Conservation (phyloP, 805 yeast species). For the Sporopachydermia quercuum region DNA sequence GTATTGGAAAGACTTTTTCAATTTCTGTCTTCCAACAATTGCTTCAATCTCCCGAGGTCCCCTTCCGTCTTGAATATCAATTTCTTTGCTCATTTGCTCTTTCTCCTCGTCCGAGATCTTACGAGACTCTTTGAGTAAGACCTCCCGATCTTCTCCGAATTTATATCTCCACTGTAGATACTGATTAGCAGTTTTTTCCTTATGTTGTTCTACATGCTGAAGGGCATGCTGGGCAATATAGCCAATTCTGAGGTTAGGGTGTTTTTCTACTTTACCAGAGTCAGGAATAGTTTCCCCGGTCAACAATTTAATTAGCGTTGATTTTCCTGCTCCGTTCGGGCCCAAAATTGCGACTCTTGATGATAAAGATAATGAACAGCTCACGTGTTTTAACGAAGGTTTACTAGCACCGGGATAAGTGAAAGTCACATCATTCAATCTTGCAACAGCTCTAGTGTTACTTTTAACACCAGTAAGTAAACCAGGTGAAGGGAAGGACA, state of each 20-base stretch:
- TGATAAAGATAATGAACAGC: conserved; percentile 86
- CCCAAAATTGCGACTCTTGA: conserved; percentile 95
- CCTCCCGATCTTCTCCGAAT: conserved; percentile 97
- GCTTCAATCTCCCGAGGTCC: conserved; percentile 88
- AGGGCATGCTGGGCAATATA: conserved; percentile 98
- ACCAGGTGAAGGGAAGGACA: conserved; percentile 99
- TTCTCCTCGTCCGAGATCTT: conserved; percentile 68
- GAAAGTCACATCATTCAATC: conserved; percentile 74
- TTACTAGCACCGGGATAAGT: conserved; percentile 79
- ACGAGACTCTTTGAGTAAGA: conserved; percentile 82
- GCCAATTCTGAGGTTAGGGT: conserved; percentile 95
- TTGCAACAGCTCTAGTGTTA: conserved; percentile 83
- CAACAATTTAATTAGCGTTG: conserved; percentile 82
- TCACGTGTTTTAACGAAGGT: conserved; percentile 65
- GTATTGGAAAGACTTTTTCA: conserved; percentile 92
- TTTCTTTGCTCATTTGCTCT: conserved; percentile 59
- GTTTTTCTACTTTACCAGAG: conserved; percentile 87
- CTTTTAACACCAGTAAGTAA: conserved; percentile 95
- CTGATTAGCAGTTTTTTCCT: conserved; percentile 95
- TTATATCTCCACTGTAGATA: conserved; percentile 97
- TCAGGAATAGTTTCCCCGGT: conserved; percentile 87
- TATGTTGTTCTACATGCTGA: conserved; percentile 93
- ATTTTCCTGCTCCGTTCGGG: conserved; percentile 98
- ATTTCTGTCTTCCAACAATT: conserved; percentile 91
- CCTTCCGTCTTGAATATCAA: conserved; percentile 74